Evolutionary conservation across 345 rosid species (phyloP).

Genomic region (Rhodamnia rubescens): DNA sequence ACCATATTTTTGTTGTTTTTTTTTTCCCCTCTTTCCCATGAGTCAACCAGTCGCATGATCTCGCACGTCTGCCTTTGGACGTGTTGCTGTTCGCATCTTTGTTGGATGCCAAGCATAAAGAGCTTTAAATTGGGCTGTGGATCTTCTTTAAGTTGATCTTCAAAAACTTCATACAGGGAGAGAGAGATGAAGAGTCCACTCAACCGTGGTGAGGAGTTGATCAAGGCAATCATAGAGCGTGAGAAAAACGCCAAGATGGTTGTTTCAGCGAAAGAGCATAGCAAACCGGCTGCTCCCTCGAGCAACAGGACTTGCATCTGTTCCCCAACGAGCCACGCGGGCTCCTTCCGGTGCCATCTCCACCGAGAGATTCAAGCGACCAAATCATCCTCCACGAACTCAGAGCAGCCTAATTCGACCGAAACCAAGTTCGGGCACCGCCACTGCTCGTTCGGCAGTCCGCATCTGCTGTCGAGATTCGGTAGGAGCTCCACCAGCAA

Average conservation of each 20-base stretch:
- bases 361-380: conserved; percentile 2
- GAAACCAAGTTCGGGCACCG: neutral
- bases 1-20: neutral
- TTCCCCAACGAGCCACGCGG: conserved; percentile 12
- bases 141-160: neutral
- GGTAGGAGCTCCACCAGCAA: neutral
- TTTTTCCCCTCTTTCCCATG: neutral
- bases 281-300: neutral
- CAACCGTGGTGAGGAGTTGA: neutral
- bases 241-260: neutral
- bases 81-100: neutral
- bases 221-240: neutral
- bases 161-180: neutral
- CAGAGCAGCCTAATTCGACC: neutral
- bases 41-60: neutral
- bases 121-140: neutral
- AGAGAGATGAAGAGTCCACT: neutral
- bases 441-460: neutral
- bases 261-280: neutral
- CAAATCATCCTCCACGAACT: neutral
- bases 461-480: neutral
- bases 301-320: conserved; percentile 6
- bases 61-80: neutral
- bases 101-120: neutral
- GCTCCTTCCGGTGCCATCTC: conserved; percentile 22